Evolutionary conservation across 1,139 yeast species (phyloP), one percentile per base, ranked within the genome.

Genomic region (Blastobotrys illinoisensis): DNA sequence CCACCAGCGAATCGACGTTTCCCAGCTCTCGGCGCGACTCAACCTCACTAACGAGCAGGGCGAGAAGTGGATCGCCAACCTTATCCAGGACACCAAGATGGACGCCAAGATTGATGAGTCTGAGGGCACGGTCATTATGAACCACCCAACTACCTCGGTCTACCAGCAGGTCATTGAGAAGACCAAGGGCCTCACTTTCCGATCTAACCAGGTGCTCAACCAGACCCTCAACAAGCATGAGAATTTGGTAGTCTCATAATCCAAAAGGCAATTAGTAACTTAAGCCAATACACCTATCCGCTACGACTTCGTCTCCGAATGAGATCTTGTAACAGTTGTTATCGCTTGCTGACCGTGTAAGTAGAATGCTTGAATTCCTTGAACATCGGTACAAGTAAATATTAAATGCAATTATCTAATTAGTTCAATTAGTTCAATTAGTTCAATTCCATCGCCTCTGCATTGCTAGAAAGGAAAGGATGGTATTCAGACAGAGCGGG

Each of bases 91-190:
- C 62, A 71, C 77, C 43, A 76, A 76, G 62, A 72, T 77, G 70
- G 79, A 78, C 62, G 81, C 81, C 28, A 76, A 75, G 66, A 77
- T 78, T 51, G 78, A 78, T 58, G 79, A 77, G 60, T 68, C 73
- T 52, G 77, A 74, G 57, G 79, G 79, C 44, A 71, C 80, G 26
- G 75, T 74, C 49, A 70, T 79, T 56, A 73, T 80, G 71, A 73
- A 75, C 67, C 78, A 77, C 62, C 76, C 77, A 53, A 65, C 71
- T 9, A 68, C 73, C 48, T 67, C 74, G 55, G 80, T 78, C 32
- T 80, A 79, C 67, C 83, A 79, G 64, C 82, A 80, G 62, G 79
- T 81, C 47, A 78, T 79, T 63, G 86, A 82, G 62, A 80, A 78
- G 67, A 81, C 85, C 23, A 81, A 80, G 73, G 82, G 82, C 5